Evolutionary conservation across 352 stramenopile species (phyloP).

Genomic region (Pythium plurisporium): DNA sequence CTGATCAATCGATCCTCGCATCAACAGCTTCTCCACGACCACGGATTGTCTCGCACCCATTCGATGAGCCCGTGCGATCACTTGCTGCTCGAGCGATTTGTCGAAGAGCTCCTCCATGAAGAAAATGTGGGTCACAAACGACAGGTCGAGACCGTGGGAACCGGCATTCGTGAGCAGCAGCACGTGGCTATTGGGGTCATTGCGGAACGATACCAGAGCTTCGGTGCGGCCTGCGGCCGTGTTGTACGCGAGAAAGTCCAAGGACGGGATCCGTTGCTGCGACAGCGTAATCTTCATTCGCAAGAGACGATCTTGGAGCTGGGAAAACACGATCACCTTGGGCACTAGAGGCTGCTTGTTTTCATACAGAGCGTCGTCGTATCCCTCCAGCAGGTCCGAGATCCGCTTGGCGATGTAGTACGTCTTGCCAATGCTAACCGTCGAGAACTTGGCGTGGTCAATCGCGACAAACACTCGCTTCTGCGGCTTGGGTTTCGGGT

Average conservation of each 20-base stretch:
- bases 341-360: constrained; percentile 26
- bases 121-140: constrained; percentile 98
- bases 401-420: constrained; percentile 66
- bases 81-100: constrained; percentile 93
- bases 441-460: constrained; percentile 28
- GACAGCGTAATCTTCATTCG: constrained; percentile 61
- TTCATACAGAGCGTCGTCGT: neutral
- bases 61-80: constrained; percentile 93
- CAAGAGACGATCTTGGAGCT: constrained; percentile 82
- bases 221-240: constrained; percentile 43
- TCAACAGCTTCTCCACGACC: constrained; percentile 80
- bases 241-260: constrained; percentile 60
- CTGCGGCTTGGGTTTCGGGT: constrained; percentile 6
- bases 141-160: constrained; percentile 94
- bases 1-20: neutral
- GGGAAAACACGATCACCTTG: constrained; percentile 82
- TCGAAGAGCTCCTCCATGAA: constrained; percentile 97
- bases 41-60: constrained; percentile 93
- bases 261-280: constrained; percentile 57
- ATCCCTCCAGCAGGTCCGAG: constrained; percentile 38
- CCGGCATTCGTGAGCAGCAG: constrained; percentile 94
- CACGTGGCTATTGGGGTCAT: constrained; percentile 77
- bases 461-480: constrained; percentile 17
- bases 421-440: constrained; percentile 65
- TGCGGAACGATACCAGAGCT: constrained; percentile 48